Evolutionary conservation across 2,329 filamentous ascomycete species (phyloP).

Genomic region (Colletotrichum acutatum): DNA sequence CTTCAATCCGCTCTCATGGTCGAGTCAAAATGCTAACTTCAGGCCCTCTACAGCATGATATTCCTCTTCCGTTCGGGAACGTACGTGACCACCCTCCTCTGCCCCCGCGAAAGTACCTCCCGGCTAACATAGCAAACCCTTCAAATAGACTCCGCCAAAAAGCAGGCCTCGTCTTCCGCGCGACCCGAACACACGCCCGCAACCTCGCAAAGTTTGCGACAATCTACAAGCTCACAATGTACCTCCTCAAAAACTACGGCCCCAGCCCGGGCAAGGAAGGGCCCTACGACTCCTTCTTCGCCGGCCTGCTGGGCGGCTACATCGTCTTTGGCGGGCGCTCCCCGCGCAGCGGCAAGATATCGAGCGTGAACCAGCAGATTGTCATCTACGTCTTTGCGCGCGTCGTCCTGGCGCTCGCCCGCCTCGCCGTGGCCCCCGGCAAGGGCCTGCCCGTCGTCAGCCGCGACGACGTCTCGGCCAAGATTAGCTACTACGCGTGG

Average conservation of each 20-base stretch:
- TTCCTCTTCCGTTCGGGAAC: conserved; percentile 94
- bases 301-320: conserved; percentile 91
- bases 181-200: conserved; percentile 88
- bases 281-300: conserved; percentile 85
- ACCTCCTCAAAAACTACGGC: conserved; percentile 75
- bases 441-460: conserved; percentile 62
- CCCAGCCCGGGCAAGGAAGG: conserved; percentile 71
- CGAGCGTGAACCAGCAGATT: conserved; percentile 93
- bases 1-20: not conserved
- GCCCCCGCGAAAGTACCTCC: not conserved
- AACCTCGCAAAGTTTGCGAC: conserved; percentile 93
- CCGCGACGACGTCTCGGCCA: conserved; percentile 52
- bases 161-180: conserved; percentile 79
- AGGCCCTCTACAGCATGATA: conserved; percentile 76
- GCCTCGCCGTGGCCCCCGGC: conserved; percentile 78
- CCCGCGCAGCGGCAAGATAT: conserved; percentile 73
- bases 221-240: conserved; percentile 87
- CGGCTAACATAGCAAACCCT: conserved; percentile 36
- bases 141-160: conserved; percentile 79
- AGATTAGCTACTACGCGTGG: conserved; percentile 81
- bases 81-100: conserved; percentile 57
- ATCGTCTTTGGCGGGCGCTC: conserved; percentile 82
- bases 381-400: conserved; percentile 98
- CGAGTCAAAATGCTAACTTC: conserved; percentile 1
- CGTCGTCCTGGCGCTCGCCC: conserved; percentile 85